Evolutionary conservation across 2,329 filamentous ascomycete species (phyloP), one percentile per base, ranked within the genome.

Genomic region (Penicillium sp.): DNA sequence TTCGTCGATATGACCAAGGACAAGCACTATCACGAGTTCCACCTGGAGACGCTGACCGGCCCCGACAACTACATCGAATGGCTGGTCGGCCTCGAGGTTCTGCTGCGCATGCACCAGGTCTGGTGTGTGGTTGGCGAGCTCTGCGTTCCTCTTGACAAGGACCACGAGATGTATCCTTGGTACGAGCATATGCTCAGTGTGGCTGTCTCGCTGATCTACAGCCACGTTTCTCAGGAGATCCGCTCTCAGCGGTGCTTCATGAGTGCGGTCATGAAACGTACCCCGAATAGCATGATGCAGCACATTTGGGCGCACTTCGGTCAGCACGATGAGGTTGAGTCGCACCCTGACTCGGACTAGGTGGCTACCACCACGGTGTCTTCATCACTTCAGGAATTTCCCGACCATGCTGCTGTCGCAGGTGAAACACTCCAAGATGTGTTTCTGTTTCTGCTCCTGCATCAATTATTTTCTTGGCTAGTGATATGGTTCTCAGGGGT

Each of bases 101-200:
- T 58, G 1, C 50, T 66, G 5, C 46, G 54, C 14, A 57, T 59
- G 46, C 61, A 61, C 46, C 50, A 44, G 33, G 50, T 63, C 27
- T 61, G 59, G 61, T 6, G 13, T 6, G 22, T 54, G 4, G 22
- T 36, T 4, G 18, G 13, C 1, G 55, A 46, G 14, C 22, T 27
- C 2, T 7, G 39, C 7, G 18, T 50, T 27, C 55, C 55, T 14
- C 51, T 62, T 1, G 13, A 40, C 2, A 19, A 22, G 6, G 3
- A 16, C 1, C 60, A 62, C 16, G 40, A 58, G 6, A 22, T 61
- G 19, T 49, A 43, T 19, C 3, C 44, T 1, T 62, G 58, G 60
- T 62, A 61, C 14, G 33, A 56, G 6, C 60, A 36, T 13, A 61
- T 59, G 59, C 3, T 49, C 16, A 40, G 47, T 7, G 54, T 51